Conservation (phyloP, 805 yeast genomes). For the Saccharomycopsis olivae region DNA sequence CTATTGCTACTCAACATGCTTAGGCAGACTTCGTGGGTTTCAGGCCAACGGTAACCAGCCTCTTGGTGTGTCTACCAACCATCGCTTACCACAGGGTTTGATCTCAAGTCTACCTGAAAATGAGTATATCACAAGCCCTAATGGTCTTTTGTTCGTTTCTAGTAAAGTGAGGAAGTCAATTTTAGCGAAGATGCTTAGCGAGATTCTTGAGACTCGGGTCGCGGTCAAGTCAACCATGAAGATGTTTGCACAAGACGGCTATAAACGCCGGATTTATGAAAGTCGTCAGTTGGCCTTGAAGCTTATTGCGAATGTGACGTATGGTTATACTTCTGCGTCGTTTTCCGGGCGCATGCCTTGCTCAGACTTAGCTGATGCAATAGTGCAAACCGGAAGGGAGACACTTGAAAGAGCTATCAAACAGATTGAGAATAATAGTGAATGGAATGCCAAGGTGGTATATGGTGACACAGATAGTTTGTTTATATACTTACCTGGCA, state of each 20-base stretch:
- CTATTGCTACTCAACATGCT: conserved; percentile 66
- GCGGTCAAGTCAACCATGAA: conserved; percentile 71
- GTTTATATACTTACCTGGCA: conserved; percentile 85
- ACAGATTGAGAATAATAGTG: conserved; percentile 44
- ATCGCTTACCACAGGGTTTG: conserved; percentile 47
- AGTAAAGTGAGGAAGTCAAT: conserved; percentile 56
- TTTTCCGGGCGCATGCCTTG: conserved; percentile 97
- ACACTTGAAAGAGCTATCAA: conserved; percentile 62
- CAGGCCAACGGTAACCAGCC: conserved; percentile 22
- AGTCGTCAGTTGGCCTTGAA: conserved; percentile 82
- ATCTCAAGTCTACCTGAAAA: conserved; percentile 34
- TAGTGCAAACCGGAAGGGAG: conserved; percentile 86
- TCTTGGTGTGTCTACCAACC: conserved; percentile 26
- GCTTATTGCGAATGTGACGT: conserved; percentile 87
- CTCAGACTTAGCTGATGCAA: conserved; percentile 88
- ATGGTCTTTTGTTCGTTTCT: conserved; percentile 74
- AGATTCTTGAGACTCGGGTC: conserved; percentile 69
- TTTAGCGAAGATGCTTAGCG: conserved; percentile 75
- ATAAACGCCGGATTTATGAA: conserved; percentile 42
- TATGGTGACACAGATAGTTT: conserved; percentile 96
- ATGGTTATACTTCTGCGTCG: conserved; percentile 91
- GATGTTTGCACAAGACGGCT: conserved; percentile 26
- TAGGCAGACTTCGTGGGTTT: conserved; percentile 52
- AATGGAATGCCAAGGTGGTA: conserved; percentile 86
- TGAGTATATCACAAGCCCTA: conserved; percentile 66